phyloP scores from a whole-genome alignment of 768 basidiomycete species.

The Leccinum pellstonianum region DNA sequence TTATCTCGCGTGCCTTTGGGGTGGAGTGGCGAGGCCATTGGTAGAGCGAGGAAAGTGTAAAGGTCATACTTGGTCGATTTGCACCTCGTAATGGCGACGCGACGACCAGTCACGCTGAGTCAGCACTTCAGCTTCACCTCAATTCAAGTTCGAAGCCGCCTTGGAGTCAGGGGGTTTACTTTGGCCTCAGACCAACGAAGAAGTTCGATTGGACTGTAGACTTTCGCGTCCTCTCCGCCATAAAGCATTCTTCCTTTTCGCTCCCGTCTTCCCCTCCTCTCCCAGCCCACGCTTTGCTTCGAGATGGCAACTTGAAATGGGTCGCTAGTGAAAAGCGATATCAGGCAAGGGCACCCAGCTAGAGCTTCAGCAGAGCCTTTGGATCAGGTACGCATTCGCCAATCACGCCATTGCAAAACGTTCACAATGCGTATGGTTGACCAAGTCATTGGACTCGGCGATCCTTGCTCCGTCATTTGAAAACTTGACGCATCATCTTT shows the following conservation, averaged over 20 bases:
- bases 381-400: conserved; percentile 32
- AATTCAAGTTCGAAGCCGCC: too few species aligned
- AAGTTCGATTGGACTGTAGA: conserved; percentile 28
- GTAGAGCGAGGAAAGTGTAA: conserved; percentile 21
- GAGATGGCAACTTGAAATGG: conserved; percentile 52
- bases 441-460: conserved; percentile 36
- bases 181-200: too few species aligned
- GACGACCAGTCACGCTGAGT: too few species aligned
- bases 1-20: conserved; percentile 20
- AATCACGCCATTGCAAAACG: neutral
- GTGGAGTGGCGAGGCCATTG: conserved; percentile 26
- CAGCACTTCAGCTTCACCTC: too few species aligned
- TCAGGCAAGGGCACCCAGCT: conserved; percentile 39
- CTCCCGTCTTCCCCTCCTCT: conserved; percentile 39
- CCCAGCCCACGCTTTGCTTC: conserved; percentile 50
- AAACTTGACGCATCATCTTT: conserved; percentile 51
- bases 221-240: conserved; percentile 87
- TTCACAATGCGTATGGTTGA: conserved; percentile 17
- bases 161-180: too few species aligned
- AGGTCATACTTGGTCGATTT: neutral
- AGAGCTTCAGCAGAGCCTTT: conserved; percentile 62
- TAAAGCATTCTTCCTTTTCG: conserved; percentile 51
- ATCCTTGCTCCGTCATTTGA: conserved; percentile 43
- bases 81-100: too few species aligned
- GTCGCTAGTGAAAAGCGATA: conserved; percentile 58